phyloP scores from a whole-genome alignment of 2,329 filamentous ascomycete species.

The Epicoccum sorghinum region DNA sequence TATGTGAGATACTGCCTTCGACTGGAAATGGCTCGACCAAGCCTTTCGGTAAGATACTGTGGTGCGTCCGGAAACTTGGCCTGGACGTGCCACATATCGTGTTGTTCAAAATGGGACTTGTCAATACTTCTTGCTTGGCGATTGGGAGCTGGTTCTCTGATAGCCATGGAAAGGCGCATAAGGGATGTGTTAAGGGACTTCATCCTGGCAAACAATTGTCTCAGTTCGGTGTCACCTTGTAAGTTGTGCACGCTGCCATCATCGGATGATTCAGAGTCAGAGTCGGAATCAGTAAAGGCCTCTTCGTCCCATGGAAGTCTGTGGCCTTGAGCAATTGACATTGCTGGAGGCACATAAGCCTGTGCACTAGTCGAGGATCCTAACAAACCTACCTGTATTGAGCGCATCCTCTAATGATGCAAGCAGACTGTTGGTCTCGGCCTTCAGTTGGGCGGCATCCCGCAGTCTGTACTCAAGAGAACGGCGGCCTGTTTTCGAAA shows the following conservation, averaged over 20 bases:
- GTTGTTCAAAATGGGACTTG: conserved; percentile 32
- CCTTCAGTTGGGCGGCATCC: neutral
- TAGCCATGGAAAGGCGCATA: conserved; percentile 40
- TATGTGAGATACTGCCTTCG: conserved; percentile 44
- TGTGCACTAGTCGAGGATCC: too few species aligned
- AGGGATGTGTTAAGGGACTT: conserved; percentile 37
- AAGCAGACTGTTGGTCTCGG: neutral
- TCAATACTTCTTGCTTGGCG: conserved; percentile 35
- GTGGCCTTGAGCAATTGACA: neutral
- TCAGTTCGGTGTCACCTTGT: neutral
- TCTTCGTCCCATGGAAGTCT: conserved; percentile 1
- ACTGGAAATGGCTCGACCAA: conserved; percentile 41
- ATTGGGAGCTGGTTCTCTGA: conserved; percentile 42
- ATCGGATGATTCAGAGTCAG: neutral
- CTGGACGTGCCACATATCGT: conserved; percentile 27
- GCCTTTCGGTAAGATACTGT: conserved; percentile 24
- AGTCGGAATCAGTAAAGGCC: conserved; percentile 1
- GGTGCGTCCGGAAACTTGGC: neutral
- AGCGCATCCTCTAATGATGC: neutral
- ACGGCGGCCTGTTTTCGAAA: neutral
- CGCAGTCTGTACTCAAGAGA: conserved; percentile 7
- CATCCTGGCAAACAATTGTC: conserved; percentile 23
- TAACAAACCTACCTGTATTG: neutral
- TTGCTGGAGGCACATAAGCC: neutral
- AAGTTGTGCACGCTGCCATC: neutral